Base-by-base conservation (phyloP, 495 filamentous ascomycete genomes). In the Trichocladium antarcticum region DNA sequence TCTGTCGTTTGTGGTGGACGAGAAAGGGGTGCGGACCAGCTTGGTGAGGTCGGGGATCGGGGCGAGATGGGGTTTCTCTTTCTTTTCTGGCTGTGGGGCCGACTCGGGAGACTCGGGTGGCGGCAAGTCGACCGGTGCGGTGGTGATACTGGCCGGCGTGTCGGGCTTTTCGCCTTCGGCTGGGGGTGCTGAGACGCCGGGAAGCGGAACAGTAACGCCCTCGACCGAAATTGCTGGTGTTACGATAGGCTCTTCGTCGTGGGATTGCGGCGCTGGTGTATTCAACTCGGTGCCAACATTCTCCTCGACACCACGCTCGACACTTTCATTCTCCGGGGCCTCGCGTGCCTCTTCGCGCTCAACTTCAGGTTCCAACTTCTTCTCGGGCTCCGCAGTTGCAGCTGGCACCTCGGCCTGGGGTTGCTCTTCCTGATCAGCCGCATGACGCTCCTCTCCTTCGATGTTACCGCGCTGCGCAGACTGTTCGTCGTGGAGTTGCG, bases 221-320 rank as follows among this genome's bases (percentile, higher is more conserved):
- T 45, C 22, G 36, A 35, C 24, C 8, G 45, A 54, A 21, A 41
- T 45, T 41, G 40, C 40, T 6, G 45, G 40, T 45, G 51, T 6
- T 37, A 32, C 35, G 2, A 8, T 8, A 8, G 3, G 4, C 24
- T 41, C 36, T 27, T 42, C 16, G 31, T 17, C 29, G 12, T 1
- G 6, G 24, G 20, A 19, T 21, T 47, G 12, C 21, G 24, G 37
- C 46, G 2, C 37, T 15, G 10, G 24, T 11, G n/a, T 35, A 4
- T 32, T 29, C 35, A 20, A n/a, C 11, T 50, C 9, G n/a, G 14
- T 7, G 32, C 20, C 21, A 38, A 50, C 47, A n/a, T 49, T 14
- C 15, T 24, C n/a, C 35, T 37, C 17, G 24, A 27, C 24, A 8
- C 10, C 15, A 7, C 2, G 15, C 4, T 47, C 24, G 24, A 9